Percentiles rank a stretch among this genome's conserved stretches.
Conservation (phyloP, 345 rosid species). For the Citropsis articulata region DNA sequence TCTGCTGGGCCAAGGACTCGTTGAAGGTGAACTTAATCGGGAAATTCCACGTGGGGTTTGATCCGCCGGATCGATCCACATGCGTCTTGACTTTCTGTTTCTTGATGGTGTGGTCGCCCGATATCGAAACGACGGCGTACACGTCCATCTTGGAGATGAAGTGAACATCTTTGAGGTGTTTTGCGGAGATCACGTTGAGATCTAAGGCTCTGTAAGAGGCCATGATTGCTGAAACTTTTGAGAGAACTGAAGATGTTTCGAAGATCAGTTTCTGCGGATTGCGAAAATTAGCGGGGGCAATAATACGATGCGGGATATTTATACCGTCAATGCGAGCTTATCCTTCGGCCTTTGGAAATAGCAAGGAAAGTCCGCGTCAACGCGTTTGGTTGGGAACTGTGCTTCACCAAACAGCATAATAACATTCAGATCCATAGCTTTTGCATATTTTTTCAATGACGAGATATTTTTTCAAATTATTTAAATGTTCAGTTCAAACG, state of each 20-base stretch:
- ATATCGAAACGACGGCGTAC: constrained; percentile 58
- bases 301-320: background rate
- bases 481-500: too few relatives aligned
- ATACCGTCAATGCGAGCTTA: background rate
- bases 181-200: constrained; percentile 65
- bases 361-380: background rate
- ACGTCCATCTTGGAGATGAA: constrained; percentile 78
- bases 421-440: background rate
- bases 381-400: background rate
- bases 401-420: background rate
- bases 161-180: constrained; percentile 64
- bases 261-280: background rate
- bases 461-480: too few relatives aligned
- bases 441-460: background rate
- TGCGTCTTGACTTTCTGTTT: constrained; percentile 44
- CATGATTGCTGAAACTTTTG: constrained; percentile 29
- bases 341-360: background rate
- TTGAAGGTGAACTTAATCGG: constrained; percentile 50
- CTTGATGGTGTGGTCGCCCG: constrained; percentile 39
- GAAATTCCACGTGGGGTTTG: constrained; percentile 69
- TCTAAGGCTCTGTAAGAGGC: constrained; percentile 51
- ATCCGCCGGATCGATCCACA: constrained; percentile 46
- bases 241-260: background rate
- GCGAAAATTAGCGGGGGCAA: background rate
- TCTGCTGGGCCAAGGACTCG: constrained; percentile 43